A percentile compares a stretch with the other conserved stretches of the same genome.
Conservation (phyloP, 1,284 basidiomycete species). For the Tilletia caries region DNA sequence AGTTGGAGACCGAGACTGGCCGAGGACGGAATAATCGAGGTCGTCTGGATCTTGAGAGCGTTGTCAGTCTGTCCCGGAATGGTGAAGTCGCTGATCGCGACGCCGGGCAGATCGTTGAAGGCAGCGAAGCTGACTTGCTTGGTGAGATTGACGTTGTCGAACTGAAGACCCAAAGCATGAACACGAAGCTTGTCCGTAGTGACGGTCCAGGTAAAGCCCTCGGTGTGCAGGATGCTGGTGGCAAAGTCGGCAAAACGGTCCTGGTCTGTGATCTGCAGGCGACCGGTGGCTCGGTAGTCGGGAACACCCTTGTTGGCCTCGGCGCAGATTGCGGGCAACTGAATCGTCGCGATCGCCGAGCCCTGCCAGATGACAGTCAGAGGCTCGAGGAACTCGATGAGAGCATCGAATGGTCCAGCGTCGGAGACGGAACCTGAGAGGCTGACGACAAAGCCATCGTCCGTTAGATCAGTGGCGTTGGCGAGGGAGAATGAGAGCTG, state of each 20-base stretch:
- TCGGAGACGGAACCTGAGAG: slow-evolving; percentile 45
- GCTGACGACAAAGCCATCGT: slow-evolving; percentile 52
- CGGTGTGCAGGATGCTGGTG: slow-evolving; percentile 66
- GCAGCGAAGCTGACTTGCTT: slow-evolving; percentile 69
- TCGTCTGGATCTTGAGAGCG: slow-evolving; percentile 69
- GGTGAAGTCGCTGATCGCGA: slow-evolving; percentile 66
- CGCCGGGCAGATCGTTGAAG: slow-evolving; percentile 65
- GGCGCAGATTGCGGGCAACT: slow-evolving; percentile 67
- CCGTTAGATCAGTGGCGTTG: slow-evolving; percentile 62
- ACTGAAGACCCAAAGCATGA: slow-evolving; percentile 67
- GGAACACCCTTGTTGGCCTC: slow-evolving; percentile 68
- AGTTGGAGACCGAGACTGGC: slow-evolving; percentile 70
- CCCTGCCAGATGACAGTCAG: slow-evolving; percentile 67
- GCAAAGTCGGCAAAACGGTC: slow-evolving; percentile 65
- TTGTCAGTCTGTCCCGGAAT: slow-evolving; percentile 63
- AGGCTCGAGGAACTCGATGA: slow-evolving; percentile 50
- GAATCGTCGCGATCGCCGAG: slow-evolving; percentile 65
- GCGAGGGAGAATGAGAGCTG: slow-evolving; percentile 63
- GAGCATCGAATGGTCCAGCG: slow-evolving; percentile 59
- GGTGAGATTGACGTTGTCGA: slow-evolving; percentile 65
- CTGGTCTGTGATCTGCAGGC: slow-evolving; percentile 49
- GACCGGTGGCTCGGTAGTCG: slow-evolving; percentile 59
- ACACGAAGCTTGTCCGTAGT: slow-evolving; percentile 65
- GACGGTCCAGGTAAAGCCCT: slow-evolving; percentile 69
- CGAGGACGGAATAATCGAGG: slow-evolving; percentile 67